Evolutionary conservation across 441 rosid species (phyloP).

Genomic region (Adansonia madagascariensis): DNA sequence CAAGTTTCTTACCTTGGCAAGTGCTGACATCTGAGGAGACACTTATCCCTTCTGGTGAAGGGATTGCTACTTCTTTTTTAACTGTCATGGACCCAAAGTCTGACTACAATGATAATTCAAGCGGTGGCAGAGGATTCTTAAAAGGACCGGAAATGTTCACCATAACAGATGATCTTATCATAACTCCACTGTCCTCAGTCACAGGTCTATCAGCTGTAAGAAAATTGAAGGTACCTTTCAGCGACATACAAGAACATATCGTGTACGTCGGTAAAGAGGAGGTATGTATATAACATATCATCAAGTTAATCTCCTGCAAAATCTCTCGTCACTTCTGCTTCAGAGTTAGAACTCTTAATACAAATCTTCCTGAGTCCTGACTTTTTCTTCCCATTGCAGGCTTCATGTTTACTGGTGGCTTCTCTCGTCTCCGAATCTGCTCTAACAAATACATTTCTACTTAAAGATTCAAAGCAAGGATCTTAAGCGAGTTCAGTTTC

Average conservation of each 20-base stretch:
- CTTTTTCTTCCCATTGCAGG: not conserved
- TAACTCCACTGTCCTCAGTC: conserved; percentile 9
- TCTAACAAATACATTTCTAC: conserved; percentile 3
- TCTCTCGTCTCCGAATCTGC: not conserved
- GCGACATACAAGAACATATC: not conserved
- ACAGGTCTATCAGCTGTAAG: conserved; percentile 8
- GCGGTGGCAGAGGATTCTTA: not conserved
- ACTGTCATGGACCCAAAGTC: conserved; percentile 12
- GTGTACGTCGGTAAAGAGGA: conserved; percentile 5
- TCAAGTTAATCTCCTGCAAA: not conserved
- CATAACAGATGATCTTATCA: conserved; percentile 1
- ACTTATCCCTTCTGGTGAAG: not conserved
- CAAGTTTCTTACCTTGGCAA: not conserved
- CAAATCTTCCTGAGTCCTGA: not conserved
- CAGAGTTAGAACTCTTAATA: no score
- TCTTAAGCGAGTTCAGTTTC: not conserved
- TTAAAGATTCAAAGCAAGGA: not conserved
- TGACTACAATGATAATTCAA: not conserved
- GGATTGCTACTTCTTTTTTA: not conserved
- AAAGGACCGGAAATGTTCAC: conserved; percentile 13
- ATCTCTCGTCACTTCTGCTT: no score
- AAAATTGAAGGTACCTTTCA: not conserved
- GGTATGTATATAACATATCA: not conserved
- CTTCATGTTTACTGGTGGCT: not conserved
- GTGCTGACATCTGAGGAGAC: not conserved